Percentiles rank a stretch among this genome's conserved stretches.
Conservation (phyloP, 2,329 filamentous ascomycete genomes). For the Aspergillus pseudotamarii region DNA sequence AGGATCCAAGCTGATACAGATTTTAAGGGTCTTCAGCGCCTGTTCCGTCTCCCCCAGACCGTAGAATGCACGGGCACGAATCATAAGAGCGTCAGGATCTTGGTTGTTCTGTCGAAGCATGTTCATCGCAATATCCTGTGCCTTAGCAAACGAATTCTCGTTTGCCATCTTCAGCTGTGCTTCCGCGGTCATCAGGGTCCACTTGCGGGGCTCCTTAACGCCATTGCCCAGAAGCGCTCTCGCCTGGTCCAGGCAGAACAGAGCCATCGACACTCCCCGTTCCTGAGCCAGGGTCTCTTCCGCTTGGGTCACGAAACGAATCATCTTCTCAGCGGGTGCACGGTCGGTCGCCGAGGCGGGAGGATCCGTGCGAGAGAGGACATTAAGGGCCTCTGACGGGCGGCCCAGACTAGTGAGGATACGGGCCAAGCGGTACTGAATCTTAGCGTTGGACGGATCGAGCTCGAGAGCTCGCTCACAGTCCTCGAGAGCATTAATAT, state of each 20-base stretch:
- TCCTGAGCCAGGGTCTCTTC: conserved; percentile 74
- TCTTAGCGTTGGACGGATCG: conserved; percentile 84
- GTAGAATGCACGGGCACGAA: conserved; percentile 85
- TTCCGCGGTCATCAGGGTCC: conserved; percentile 89
- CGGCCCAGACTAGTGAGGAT: conserved; percentile 87
- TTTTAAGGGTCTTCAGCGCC: conserved; percentile 87
- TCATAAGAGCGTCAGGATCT: conserved; percentile 89
- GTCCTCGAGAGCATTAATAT: conserved; percentile 79
- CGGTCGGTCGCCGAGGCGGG: conserved; percentile 82
- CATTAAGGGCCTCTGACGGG: conserved; percentile 81
- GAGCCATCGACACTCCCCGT: conserved; percentile 83
- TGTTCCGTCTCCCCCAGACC: conserved; percentile 93
- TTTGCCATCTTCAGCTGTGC: conserved; percentile 92
- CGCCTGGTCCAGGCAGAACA: conserved; percentile 89
- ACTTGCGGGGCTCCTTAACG: conserved; percentile 84
- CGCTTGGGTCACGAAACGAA: conserved; percentile 77
- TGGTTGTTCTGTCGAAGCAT: conserved; percentile 83
- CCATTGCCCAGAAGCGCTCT: conserved; percentile 74
- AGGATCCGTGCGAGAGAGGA: conserved; percentile 78
- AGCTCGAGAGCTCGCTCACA: conserved; percentile 79
- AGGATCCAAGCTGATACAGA: conserved; percentile 86
- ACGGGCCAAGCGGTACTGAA: conserved; percentile 81
- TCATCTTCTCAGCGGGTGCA: conserved; percentile 81
- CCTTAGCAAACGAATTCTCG: conserved; percentile 84
- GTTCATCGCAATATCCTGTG: conserved; percentile 87